phyloP scores from a whole-genome alignment of 1,284 basidiomycete species.

The Apiotrichum sp. region DNA sequence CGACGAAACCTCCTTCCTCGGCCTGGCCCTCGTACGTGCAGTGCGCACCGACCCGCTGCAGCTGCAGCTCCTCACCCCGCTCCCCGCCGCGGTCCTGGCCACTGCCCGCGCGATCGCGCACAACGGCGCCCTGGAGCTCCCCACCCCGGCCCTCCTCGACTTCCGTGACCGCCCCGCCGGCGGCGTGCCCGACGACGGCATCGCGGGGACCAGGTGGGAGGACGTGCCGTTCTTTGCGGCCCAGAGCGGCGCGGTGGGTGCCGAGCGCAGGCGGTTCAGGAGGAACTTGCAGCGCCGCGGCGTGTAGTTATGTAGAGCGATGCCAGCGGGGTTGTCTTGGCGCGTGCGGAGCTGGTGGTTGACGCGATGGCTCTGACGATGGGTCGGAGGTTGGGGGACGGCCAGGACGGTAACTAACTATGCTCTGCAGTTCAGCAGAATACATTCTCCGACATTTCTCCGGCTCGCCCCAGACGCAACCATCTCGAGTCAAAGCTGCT shows the following conservation, averaged over 20 bases:
- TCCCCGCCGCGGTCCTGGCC: conserved; percentile 52
- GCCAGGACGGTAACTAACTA: too few species aligned
- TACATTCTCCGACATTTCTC: too few species aligned
- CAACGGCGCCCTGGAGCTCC: conserved; percentile 75
- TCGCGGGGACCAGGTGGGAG: conserved; percentile 53
- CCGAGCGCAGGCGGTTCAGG: conserved; percentile 65
- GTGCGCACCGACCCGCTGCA: conserved; percentile 29
- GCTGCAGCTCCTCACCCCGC: conserved; percentile 66
- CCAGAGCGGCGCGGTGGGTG: conserved; percentile 53
- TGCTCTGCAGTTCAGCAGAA: too few species aligned
- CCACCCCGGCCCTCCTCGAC: conserved; percentile 80
- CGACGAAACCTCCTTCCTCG: conserved; percentile 57
- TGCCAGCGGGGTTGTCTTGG: too few species aligned
- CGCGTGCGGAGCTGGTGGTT: too few species aligned
- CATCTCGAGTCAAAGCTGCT: too few species aligned
- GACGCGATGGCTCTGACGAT: too few species aligned
- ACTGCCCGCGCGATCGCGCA: conserved; percentile 59
- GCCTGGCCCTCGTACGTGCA: conserved; percentile 66
- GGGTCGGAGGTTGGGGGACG: too few species aligned
- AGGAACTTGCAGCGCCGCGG: conserved; percentile 73
- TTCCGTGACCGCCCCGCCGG: conserved; percentile 45
- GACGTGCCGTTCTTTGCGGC: conserved; percentile 78
- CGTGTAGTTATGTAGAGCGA: too few species aligned
- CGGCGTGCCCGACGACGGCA: conserved; percentile 37
- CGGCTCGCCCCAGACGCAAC: too few species aligned